Evolutionary conservation across 345 rosid genomes (phyloP).

Genomic region (Euclidium syriacum): DNA sequence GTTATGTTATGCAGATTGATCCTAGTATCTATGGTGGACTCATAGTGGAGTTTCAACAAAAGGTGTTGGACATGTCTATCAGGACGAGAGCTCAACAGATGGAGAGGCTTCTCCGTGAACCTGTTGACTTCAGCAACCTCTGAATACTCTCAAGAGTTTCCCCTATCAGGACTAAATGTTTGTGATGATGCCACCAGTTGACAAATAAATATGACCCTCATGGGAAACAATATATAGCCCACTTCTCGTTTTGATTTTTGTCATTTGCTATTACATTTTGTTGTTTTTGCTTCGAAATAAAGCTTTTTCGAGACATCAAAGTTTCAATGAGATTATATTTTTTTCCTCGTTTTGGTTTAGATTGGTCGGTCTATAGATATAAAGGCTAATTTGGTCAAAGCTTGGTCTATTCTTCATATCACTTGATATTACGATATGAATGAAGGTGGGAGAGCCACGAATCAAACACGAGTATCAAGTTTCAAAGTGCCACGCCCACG

Average conservation of each 20-base stretch:
- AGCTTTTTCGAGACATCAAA: conserved; percentile 3
- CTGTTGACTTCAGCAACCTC: conserved; percentile 39
- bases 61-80: conserved; percentile 97
- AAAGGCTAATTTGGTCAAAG: background rate
- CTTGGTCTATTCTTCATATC: background rate
- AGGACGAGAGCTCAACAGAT: conserved; percentile 82
- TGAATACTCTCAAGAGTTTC: conserved; percentile 16
- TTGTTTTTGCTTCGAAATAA: conserved; percentile 24
- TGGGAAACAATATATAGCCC: conserved; percentile 13
- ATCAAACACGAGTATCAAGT: background rate
- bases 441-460: background rate
- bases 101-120: conserved; percentile 91
- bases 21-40: conserved; percentile 90
- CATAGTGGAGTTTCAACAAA: conserved; percentile 70
- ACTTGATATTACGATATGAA: background rate
- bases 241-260: background rate
- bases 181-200: conserved; percentile 12
- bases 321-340: conserved; percentile 13
- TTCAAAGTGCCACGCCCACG: conserved; percentile 17
- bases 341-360: background rate
- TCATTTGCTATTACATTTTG: conserved; percentile 11
- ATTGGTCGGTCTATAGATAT: background rate
- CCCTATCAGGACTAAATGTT: background rate
- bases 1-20: conserved; percentile 57
- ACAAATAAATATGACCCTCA: conserved; percentile 28